These are phyloP conservation scores for Aspergillus sp. DNA, from an alignment of 2,329 filamentous ascomycete species.

Conservation along the genomic window DNA sequence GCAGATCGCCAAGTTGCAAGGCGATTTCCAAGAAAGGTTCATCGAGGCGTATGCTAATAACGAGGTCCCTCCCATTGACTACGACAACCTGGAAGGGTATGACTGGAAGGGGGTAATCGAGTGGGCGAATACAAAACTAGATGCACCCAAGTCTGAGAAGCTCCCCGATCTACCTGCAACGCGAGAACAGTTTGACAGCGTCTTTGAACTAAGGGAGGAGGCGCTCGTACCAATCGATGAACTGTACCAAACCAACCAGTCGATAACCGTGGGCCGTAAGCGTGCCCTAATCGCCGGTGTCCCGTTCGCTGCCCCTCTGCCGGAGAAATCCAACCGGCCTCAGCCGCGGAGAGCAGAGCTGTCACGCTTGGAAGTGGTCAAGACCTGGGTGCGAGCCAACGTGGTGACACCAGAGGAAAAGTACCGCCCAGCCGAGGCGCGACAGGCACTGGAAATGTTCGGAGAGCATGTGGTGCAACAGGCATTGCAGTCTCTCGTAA, in stretches of 20 bases:
- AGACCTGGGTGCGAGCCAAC: constrained; percentile 53
- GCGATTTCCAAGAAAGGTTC: constrained; percentile 50
- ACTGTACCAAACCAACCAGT: constrained; percentile 35
- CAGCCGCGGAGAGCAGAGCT: constrained; percentile 22
- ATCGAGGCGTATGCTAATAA: constrained; percentile 47
- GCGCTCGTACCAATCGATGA: constrained; percentile 35
- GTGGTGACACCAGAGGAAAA: constrained; percentile 45
- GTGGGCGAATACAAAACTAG: constrained; percentile 48
- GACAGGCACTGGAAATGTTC: constrained; percentile 34
- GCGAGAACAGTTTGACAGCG: constrained; percentile 42
- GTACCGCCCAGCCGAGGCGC: constrained; percentile 43
- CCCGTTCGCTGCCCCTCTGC: constrained; percentile 37
- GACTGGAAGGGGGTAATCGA: constrained; percentile 50
- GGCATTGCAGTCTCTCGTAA: constrained; percentile 44
- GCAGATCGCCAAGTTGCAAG: constrained; percentile 47
- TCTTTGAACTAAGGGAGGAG: constrained; percentile 45
- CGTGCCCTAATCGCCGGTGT: constrained; percentile 36
- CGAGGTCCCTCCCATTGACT: constrained; percentile 48
- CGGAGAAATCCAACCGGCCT: constrained; percentile 8
- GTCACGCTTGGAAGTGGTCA: constrained; percentile 39
- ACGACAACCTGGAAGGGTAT: constrained; percentile 45
- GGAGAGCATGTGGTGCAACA: constrained; percentile 38
- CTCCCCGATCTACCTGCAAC: constrained; percentile 48
- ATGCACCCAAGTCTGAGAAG: constrained; percentile 39
- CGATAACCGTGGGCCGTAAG: constrained; percentile 37